Evolutionary conservation across 2,329 filamentous ascomycete genomes (phyloP), one percentile per base, ranked within the genome.

Genomic region (Cadophora sp.): DNA sequence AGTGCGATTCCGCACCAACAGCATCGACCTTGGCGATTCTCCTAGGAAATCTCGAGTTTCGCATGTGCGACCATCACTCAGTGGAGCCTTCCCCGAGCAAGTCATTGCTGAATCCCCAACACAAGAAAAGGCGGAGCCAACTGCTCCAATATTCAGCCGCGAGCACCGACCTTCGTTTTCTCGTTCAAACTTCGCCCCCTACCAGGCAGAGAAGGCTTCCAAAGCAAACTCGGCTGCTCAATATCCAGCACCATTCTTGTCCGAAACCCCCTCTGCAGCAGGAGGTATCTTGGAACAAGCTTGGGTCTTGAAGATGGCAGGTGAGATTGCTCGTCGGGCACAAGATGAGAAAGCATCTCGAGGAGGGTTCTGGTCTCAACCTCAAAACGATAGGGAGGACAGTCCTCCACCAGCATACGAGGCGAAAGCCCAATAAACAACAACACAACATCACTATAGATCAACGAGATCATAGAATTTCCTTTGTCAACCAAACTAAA

Each of bases 301-400:
- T 2, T 96, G 92, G 91, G 91, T 96, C 80, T 89, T 91, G 82
- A 96, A 97, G 82, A 96, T 99, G 87, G 94, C 95, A 5, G 90
- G 90, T 70, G 96, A 98, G 79, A 95, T 98, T 74, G 93, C 94
- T 43, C 84, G 89, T 60, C 91, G 93, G 65, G 93, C 97, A 71
- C 92, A 95, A 72, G 92, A 97, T 73, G 92, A 97, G 80, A 96
- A 97, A 80, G 82, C 84, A 63, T 65, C 70, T 9, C 62, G 65
- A 62, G 80, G 82, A 30, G 79, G 78, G 5, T 81, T 84, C 61
- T 87, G 84, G 84, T 70, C 71, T 43, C 67, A 68, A 33, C 59
- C 66, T 51, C 65, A 27, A 18, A 43, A 47, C 59, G 85, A 87
- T 66, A 80, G 82, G 62, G 84, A 89, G 68, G 84, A 87, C 56